Evolutionary conservation across 148 eudicot genomes (phyloP).

Genomic region (Vaccinium corymbosum): DNA sequence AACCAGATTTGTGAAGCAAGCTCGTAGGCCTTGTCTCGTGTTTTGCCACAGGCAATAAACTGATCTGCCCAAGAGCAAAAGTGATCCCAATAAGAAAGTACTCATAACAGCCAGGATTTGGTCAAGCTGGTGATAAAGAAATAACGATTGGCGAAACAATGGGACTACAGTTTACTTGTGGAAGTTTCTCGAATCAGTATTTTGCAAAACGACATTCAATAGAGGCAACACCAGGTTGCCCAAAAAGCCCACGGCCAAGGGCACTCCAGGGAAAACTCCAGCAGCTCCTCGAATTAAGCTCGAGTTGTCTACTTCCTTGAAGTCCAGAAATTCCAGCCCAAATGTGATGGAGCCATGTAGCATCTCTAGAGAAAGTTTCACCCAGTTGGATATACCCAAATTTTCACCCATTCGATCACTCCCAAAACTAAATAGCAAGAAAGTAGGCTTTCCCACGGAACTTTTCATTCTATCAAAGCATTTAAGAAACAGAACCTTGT

Average conservation of each 20-base stretch:
- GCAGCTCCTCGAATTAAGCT: not conserved
- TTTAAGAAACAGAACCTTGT: not conserved
- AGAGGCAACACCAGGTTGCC: not conserved
- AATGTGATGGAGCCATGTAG: not conserved
- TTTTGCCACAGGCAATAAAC: slow-evolving; percentile 73
- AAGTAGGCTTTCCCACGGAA: not conserved
- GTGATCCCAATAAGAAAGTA: slow-evolving; percentile 1
- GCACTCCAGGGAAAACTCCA: not conserved
- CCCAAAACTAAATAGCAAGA: not conserved
- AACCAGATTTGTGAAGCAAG: slow-evolving; percentile 71
- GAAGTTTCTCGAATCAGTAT: not conserved
- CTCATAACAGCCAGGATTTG: not conserved
- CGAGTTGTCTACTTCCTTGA: not conserved
- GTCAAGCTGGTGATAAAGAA: slow-evolving; percentile 11
- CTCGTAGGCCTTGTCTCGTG: slow-evolving; percentile 58
- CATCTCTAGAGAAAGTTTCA: not conserved
- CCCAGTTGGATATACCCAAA: not conserved
- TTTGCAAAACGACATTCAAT: not conserved
- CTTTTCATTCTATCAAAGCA: not conserved
- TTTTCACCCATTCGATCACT: not conserved
- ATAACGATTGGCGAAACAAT: slow-evolving; percentile 10
- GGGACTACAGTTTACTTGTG: not conserved
- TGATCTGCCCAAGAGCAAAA: slow-evolving; percentile 48
- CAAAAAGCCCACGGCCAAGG: not conserved
- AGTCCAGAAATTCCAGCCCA: not conserved